phyloP scores from a whole-genome alignment of 2,329 filamentous ascomycete species.

The Gliomastix tumulicola region DNA sequence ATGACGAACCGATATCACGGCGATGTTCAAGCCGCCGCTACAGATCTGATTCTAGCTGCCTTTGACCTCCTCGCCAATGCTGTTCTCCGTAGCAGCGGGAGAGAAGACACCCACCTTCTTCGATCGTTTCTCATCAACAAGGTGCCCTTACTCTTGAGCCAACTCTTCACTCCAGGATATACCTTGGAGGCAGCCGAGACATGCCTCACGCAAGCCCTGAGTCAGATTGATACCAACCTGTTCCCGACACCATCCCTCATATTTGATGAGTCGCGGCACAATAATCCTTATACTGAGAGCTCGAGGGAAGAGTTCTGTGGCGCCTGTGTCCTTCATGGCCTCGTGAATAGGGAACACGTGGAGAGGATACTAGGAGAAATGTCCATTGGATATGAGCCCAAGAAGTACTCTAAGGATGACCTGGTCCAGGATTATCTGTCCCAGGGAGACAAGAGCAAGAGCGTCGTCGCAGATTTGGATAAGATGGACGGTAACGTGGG shows the following conservation, averaged over 20 bases:
- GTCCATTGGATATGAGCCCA: slow-evolving; percentile 71
- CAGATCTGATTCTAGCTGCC: slow-evolving; percentile 78
- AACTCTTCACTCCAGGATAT: slow-evolving; percentile 56
- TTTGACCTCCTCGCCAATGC: slow-evolving; percentile 89
- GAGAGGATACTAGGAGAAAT: slow-evolving; percentile 77
- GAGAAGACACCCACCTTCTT: slow-evolving; percentile 60
- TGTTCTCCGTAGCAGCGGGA: slow-evolving; percentile 58
- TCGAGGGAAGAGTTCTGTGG: slow-evolving; percentile 74
- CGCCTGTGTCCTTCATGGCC: slow-evolving; percentile 77
- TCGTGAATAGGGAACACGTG: slow-evolving; percentile 74
- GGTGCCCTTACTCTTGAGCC: slow-evolving; percentile 45
- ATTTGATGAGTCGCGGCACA: slow-evolving; percentile 52
- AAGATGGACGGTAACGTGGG: slow-evolving; percentile 89
- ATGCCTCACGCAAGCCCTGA: slow-evolving; percentile 63
- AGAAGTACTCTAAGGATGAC: slow-evolving; percentile 70
- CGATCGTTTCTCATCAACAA: slow-evolving; percentile 80
- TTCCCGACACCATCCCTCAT: slow-evolving; percentile 56
- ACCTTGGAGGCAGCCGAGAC: slow-evolving; percentile 70
- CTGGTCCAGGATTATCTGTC: slow-evolving; percentile 71
- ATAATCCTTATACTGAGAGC: slow-evolving; percentile 50
- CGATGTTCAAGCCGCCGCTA: slow-evolving; percentile 68
- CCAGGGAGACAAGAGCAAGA: slow-evolving; percentile 68
- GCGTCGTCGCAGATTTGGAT: slow-evolving; percentile 75
- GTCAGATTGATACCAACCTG: slow-evolving; percentile 74
- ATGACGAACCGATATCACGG: slow-evolving; percentile 81